Evolutionary conservation across 2,329 filamentous ascomycete genomes (phyloP), one percentile per base, ranked within the genome.

Genomic region (Colletotrichum paranaense): DNA sequence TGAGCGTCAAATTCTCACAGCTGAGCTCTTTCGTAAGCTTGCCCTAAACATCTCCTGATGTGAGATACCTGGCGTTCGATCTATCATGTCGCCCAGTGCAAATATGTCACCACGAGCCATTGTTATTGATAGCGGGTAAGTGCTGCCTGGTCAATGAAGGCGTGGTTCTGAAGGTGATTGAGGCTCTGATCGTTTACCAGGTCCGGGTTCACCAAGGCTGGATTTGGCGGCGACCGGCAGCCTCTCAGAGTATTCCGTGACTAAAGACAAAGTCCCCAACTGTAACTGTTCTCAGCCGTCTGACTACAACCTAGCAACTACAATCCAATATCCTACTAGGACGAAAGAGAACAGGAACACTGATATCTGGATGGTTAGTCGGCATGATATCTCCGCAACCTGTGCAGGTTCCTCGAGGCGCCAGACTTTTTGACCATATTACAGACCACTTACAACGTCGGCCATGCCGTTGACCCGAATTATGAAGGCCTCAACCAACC

Each of bases 121-220:
- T 7, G 56, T 59, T 6, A 35, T 59, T 16, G 56, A 59, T 7
- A 35, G 35, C 11, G 56, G 56, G 56, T 35, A 14, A 24, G 56
- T 24, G 22, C 19, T n/a, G 12, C 19, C 12, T 26, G 7, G 26
- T 5, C 5, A 16, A 59, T n/a, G 9, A 12, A 59, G 14, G 4
- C 3, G 3, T 5, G 8, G 8, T 14, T 5, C 14, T 35, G 32
- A 11, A 35, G 8, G 19, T 5, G 56, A 7, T 3, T 7, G 6
- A 16, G 32, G 19, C 32, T 6, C 7, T 12, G 3, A 28, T 8
- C 30, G 9, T 24, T 14, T 35, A 3, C 2, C 19, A 65, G 67
- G 11, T 66, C 67, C 3, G 67, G 60, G 2, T 59, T 69, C 28
- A 53, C 65, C n/a, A 53, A 69, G 35, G 67, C 67, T 52, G 67